Evolutionary conservation across 306 rosid species (phyloP).

Genomic region (Medicago ruthenica): DNA sequence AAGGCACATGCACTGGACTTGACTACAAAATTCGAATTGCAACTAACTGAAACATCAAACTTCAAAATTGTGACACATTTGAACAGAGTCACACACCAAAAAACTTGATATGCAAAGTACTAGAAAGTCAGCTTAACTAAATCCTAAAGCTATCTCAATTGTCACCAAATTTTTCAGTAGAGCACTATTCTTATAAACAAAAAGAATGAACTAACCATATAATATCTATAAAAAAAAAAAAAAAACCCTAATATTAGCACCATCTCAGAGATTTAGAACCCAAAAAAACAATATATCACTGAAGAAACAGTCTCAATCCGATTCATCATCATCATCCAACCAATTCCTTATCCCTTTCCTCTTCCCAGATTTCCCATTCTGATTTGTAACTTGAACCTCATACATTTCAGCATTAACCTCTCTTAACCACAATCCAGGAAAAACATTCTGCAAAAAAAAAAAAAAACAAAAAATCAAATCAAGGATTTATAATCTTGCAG

Average conservation of each 20-base stretch:
- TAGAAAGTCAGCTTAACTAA: conserved; percentile 11
- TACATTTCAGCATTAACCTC: not conserved
- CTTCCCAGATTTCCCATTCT: conserved; percentile 5
- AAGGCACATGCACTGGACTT: not conserved
- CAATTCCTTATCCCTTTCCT: conserved; percentile 9
- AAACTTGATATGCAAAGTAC: not conserved
- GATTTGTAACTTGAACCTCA: conserved; percentile 1
- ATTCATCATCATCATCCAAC: not conserved
- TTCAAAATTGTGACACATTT: conserved; percentile 25
- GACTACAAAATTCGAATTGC: conserved; percentile 4
- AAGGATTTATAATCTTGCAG: not conserved
- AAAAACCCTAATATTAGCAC: conserved; percentile 30
- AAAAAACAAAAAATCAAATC: not conserved
- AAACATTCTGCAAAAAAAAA: not conserved
- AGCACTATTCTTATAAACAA: conserved; percentile 46
- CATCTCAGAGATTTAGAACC: not conserved
- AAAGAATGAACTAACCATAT: conserved; percentile 38
- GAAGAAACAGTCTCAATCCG: not conserved
- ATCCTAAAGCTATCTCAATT: not conserved
- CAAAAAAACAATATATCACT: conserved; percentile 10
- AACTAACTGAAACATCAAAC: not conserved
- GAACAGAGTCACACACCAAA: not conserved
- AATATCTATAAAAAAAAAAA: conserved; percentile 45
- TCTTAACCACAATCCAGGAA: conserved; percentile 20
- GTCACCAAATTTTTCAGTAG: conserved; percentile 19